Evolutionary conservation across 768 basidiomycete species (phyloP).

Genomic region (Xerocomellus amylosporus): DNA sequence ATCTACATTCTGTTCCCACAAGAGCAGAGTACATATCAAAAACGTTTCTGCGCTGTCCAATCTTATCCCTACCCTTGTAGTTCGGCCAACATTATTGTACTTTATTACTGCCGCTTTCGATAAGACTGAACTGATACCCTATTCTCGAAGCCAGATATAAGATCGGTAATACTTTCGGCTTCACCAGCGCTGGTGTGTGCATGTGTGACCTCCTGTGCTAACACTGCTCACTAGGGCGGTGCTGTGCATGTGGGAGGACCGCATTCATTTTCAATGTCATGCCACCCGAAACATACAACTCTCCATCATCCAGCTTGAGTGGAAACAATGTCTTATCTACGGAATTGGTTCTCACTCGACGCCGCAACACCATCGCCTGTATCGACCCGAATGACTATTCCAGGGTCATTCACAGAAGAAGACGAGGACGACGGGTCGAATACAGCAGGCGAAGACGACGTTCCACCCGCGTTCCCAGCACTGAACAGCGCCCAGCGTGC

Average conservation of each 20-base stretch:
- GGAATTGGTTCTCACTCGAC: constrained; percentile 51
- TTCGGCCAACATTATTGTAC: neutral
- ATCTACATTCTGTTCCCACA: neutral
- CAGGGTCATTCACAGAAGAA: constrained; percentile 22
- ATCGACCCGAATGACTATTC: constrained; percentile 10
- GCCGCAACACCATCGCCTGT: constrained; percentile 9
- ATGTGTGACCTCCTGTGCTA: too few relatives aligned
- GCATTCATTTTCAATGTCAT: too few relatives aligned
- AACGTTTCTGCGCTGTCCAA: neutral
- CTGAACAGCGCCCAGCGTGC: constrained; percentile 70
- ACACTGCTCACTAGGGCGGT: too few relatives aligned
- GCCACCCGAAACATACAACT: too few relatives aligned
- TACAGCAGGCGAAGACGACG: constrained; percentile 48
- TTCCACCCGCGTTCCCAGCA: constrained; percentile 72
- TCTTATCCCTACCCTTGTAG: constrained; percentile 10
- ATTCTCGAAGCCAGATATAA: too few relatives aligned
- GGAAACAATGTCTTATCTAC: constrained; percentile 43
- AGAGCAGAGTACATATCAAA: too few relatives aligned
- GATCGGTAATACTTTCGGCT: too few relatives aligned
- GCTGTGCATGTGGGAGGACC: too few relatives aligned
- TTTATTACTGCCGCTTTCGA: neutral
- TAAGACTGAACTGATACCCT: neutral
- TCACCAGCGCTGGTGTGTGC: too few relatives aligned
- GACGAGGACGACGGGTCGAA: constrained; percentile 41
- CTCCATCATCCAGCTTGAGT: neutral